Percentiles rank a stretch among this genome's conserved stretches.
Evolutionary conservation across 495 filamentous ascomycete genomes (phyloP).

Genomic region (Neurospora discreta): DNA sequence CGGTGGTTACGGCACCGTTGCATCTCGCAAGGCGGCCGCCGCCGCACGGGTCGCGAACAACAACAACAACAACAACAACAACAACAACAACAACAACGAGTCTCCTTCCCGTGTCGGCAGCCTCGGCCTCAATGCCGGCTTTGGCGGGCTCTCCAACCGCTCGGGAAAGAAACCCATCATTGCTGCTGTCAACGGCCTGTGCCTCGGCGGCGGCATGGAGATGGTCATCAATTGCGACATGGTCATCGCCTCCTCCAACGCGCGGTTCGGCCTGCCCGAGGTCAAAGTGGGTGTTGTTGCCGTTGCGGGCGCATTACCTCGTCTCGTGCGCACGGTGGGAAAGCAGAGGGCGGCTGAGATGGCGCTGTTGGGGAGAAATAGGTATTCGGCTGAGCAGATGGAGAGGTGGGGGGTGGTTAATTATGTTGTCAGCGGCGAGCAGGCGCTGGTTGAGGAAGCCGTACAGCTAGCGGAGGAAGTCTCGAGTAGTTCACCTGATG

Average conservation of each 20-base stretch:
- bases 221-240: constrained; percentile 65
- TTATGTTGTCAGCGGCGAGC: constrained; percentile 44
- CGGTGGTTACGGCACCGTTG: neutral
- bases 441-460: constrained; percentile 40
- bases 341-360: constrained; percentile 63
- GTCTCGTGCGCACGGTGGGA: constrained; percentile 58
- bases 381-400: constrained; percentile 50
- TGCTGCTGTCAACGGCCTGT: constrained; percentile 68
- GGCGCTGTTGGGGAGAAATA: constrained; percentile 53
- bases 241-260: constrained; percentile 48
- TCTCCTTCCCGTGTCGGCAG: constrained; percentile 15
- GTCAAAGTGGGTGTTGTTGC: constrained; percentile 61
- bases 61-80: no score
- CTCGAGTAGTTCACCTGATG: constrained; percentile 58
- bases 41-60: neutral
- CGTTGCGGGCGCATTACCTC: constrained; percentile 61
- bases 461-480: constrained; percentile 43
- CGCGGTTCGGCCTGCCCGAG: constrained; percentile 61
- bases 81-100: no score
- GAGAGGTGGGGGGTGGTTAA: constrained; percentile 66
- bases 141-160: constrained; percentile 38
- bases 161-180: constrained; percentile 59
- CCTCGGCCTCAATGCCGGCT: constrained; percentile 22
- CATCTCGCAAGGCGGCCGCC: neutral
- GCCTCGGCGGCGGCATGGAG: constrained; percentile 68